These are phyloP conservation scores for Lupinus albus DNA, from an alignment of 306 rosid species.

Conservation along the genomic window DNA sequence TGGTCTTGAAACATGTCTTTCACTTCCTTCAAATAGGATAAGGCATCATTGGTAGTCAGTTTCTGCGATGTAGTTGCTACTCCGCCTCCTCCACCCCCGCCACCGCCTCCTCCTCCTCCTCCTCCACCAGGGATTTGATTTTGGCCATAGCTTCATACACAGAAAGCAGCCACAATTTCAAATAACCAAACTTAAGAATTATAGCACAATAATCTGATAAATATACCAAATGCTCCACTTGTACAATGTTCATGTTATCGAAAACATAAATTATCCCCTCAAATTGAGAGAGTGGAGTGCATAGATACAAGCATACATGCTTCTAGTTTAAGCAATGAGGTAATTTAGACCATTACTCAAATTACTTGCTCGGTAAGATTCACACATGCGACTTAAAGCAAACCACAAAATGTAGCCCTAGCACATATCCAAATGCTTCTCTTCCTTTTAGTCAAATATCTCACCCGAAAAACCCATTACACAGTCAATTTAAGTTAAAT, in stretches of 20 bases:
- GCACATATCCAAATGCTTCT: constrained; percentile 17
- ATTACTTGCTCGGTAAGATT: constrained; percentile 39
- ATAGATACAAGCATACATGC: background rate
- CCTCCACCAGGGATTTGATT: constrained; percentile 56
- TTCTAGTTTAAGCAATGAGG: constrained; percentile 21
- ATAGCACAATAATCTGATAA: constrained; percentile 32
- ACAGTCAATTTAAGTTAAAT: constrained; percentile 38
- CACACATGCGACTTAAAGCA: background rate
- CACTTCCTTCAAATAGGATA: constrained; percentile 81
- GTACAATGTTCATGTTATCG: constrained; percentile 5
- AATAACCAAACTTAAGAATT: constrained; percentile 27
- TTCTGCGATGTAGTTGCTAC: constrained; percentile 67
- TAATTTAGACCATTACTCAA: constrained; percentile 21
- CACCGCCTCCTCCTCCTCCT: constrained; percentile 33
- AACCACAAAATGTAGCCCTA: constrained; percentile 1
- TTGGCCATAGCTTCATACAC: constrained; percentile 64
- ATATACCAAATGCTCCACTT: constrained; percentile 29
- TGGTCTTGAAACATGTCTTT: constrained; percentile 87
- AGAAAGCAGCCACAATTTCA: constrained; percentile 37
- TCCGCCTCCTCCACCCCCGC: constrained; percentile 51
- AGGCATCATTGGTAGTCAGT: constrained; percentile 77
- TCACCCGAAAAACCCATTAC: constrained; percentile 23
- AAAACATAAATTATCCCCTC: constrained; percentile 12
- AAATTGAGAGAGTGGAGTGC: background rate
- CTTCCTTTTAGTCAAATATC: constrained; percentile 29